phyloP scores from a whole-genome alignment of 2,329 filamentous ascomycete species.

The Sclerotinia subarctica region DNA sequence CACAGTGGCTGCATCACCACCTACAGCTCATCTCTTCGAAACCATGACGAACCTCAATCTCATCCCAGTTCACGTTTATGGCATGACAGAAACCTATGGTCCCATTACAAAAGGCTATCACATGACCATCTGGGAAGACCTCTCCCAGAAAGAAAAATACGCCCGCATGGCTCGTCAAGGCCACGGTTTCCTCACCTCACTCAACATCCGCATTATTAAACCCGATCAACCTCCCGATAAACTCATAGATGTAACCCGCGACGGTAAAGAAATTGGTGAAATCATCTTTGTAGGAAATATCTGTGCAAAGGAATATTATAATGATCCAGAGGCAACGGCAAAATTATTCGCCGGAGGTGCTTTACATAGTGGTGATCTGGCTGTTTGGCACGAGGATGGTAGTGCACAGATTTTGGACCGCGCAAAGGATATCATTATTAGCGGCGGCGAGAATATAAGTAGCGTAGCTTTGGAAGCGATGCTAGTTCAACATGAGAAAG shows the following conservation, averaged over 20 bases:
- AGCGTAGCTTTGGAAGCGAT: conserved; percentile 88
- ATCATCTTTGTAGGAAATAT: conserved; percentile 90
- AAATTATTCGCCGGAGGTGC: conserved; percentile 87
- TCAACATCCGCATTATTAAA: conserved; percentile 80
- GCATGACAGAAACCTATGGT: conserved; percentile 84
- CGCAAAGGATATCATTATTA: conserved; percentile 98
- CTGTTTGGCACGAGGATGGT: conserved; percentile 89
- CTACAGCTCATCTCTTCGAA: conserved; percentile 85
- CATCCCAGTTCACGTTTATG: conserved; percentile 89
- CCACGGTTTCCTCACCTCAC: conserved; percentile 80
- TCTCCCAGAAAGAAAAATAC: conserved; percentile 75
- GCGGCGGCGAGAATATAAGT: conserved; percentile 94
- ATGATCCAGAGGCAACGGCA: conserved; percentile 78
- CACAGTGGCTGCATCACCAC: conserved; percentile 89
- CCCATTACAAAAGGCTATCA: conserved; percentile 93
- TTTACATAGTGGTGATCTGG: conserved; percentile 85
- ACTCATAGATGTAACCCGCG: conserved; percentile 63
- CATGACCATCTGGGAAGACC: conserved; percentile 76
- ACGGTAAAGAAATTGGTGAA: conserved; percentile 76
- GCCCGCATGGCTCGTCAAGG: conserved; percentile 90
- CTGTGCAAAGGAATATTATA: conserved; percentile 87
- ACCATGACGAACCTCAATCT: conserved; percentile 82
- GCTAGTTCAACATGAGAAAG: conserved; percentile 80
- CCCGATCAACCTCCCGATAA: conserved; percentile 65
- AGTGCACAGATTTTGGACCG: conserved; percentile 89